phyloP scores from a whole-genome alignment of 1,284 basidiomycete genomes.

The Meira miltonrushii region DNA sequence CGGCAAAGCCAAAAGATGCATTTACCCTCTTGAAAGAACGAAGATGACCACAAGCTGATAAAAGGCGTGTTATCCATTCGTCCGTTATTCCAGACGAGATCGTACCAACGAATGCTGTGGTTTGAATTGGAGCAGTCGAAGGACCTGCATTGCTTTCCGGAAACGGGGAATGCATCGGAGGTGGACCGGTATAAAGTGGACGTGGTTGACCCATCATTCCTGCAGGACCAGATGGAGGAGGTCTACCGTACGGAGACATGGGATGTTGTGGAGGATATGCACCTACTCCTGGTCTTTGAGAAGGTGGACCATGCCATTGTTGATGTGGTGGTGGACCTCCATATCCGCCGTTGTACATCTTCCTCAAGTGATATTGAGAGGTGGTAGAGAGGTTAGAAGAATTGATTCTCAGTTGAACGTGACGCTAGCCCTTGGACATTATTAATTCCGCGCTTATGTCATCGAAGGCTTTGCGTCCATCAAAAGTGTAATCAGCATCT shows the following conservation, averaged over 20 bases:
- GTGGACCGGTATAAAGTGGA: constrained; percentile 11
- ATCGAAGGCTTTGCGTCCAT: no score
- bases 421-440: no score
- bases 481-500: no score
- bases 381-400: no score
- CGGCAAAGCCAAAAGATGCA: constrained; percentile 90
- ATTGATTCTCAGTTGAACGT: no score
- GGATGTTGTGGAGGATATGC: constrained; percentile 15
- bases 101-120: constrained; percentile 79
- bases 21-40: constrained; percentile 84
- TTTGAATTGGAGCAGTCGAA: constrained; percentile 53
- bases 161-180: constrained; percentile 2
- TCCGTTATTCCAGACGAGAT: constrained; percentile 89
- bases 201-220: neutral
- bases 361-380: neutral
- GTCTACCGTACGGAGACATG: neutral
- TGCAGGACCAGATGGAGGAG: neutral
- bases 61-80: constrained; percentile 65
- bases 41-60: constrained; percentile 73
- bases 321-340: constrained; percentile 28
- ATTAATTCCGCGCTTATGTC: no score
- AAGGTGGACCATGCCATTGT: constrained; percentile 41
- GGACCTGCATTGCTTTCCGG: neutral
- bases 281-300: constrained; percentile 19
- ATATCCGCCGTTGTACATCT: constrained; percentile 10